phyloP scores from a whole-genome alignment of 306 rosid genomes.

The Fragaria nilgerrensis region DNA sequence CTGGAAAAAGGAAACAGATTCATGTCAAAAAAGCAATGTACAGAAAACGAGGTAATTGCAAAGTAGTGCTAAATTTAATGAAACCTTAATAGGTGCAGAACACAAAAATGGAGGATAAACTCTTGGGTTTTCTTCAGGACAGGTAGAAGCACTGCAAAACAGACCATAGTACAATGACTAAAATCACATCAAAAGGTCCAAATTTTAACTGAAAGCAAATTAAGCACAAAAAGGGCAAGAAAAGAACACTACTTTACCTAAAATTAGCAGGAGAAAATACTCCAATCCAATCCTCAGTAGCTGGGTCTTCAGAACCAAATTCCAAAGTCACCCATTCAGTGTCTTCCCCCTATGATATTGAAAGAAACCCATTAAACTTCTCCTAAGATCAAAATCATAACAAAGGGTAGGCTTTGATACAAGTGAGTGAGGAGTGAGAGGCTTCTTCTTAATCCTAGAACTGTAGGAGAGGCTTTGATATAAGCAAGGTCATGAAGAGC shows the following conservation, averaged over 20 bases:
- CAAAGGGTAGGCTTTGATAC: not conserved
- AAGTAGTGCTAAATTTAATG: not conserved
- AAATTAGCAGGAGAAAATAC: conserved; percentile 84
- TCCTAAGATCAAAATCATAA: not conserved
- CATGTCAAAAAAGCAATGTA: conserved; percentile 2
- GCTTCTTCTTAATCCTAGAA: conserved; percentile 48
- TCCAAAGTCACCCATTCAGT: conserved; percentile 61
- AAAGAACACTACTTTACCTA: conserved; percentile 36
- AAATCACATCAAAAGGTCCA: not conserved
- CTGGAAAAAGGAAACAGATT: conserved; percentile 39
- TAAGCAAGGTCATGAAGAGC: conserved; percentile 50
- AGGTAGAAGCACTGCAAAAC: conserved; percentile 57
- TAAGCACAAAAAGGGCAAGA: not conserved
- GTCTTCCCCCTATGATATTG: conserved; percentile 53
- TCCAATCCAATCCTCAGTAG: conserved; percentile 72
- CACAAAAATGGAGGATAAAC: conserved; percentile 62
- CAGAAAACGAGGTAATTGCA: not conserved
- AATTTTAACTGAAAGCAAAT: not conserved
- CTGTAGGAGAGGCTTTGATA: conserved; percentile 47
- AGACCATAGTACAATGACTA: conserved; percentile 6
- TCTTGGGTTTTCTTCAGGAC: conserved; percentile 56
- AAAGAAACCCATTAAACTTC: not conserved
- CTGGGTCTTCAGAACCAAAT: conserved; percentile 53
- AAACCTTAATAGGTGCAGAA: conserved; percentile 78
- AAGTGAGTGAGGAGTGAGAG: conserved; percentile 10